Conservation (phyloP, 2,329 filamentous ascomycete genomes). For the Alternaria solani region DNA sequence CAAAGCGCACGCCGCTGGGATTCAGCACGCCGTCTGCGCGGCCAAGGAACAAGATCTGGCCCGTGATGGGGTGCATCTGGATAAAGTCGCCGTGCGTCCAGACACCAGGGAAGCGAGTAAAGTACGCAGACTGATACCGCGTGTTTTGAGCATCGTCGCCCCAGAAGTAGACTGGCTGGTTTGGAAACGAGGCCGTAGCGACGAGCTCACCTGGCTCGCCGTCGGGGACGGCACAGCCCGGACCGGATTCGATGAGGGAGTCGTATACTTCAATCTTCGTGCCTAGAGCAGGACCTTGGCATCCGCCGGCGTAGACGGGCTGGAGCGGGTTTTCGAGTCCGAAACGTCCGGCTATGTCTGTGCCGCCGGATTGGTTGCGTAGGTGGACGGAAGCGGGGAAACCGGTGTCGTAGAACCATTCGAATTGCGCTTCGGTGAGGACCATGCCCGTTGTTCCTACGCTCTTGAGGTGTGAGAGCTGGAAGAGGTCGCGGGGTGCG, state of each 20-base stretch:
- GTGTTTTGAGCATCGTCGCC: constrained; percentile 50
- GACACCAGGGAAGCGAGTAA: constrained; percentile 62
- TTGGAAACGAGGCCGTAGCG: constrained; percentile 74
- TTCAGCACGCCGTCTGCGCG: constrained; percentile 82
- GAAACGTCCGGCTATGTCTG: constrained; percentile 75
- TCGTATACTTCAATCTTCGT: constrained; percentile 69
- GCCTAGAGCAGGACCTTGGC: constrained; percentile 62
- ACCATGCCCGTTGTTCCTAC: constrained; percentile 85
- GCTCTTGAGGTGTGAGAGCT: constrained; percentile 67
- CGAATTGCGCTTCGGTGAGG: constrained; percentile 75
- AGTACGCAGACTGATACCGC: constrained; percentile 58
- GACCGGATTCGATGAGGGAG: constrained; percentile 54
- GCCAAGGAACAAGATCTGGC: constrained; percentile 71
- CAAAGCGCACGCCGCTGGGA: constrained; percentile 79
- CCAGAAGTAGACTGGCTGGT: constrained; percentile 68
- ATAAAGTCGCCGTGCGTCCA: constrained; percentile 89
- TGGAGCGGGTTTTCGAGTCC: constrained; percentile 71
- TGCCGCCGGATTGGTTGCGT: constrained; percentile 78
- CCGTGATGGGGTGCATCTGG: constrained; percentile 71
- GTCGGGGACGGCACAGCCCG: constrained; percentile 62
- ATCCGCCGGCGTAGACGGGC: constrained; percentile 69
- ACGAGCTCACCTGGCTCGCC: constrained; percentile 80
- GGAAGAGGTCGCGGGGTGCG: constrained; percentile 66
- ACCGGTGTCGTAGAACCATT: constrained; percentile 78
- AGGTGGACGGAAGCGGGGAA: constrained; percentile 75